Conservation (phyloP, 139 green algal genomes). For the Chlamydomonas sp. region DNA sequence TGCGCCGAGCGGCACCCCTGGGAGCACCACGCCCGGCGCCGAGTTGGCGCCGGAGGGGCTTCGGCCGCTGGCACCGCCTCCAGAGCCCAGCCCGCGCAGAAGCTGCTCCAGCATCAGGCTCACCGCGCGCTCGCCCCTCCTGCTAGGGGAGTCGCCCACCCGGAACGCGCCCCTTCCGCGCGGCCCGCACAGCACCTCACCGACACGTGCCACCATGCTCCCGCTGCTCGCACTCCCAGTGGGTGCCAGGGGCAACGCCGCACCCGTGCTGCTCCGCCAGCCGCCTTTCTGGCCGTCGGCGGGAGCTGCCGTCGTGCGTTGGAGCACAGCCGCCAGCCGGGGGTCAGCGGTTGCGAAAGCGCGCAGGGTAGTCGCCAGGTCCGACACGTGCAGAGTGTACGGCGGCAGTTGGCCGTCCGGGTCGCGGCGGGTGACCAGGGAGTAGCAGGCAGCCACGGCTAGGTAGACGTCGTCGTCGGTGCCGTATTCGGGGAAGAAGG, state of each 20-base stretch:
- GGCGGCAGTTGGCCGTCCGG: not conserved
- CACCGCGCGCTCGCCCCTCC: slow-evolving; percentile 13
- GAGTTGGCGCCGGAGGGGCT: not conserved
- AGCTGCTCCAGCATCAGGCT: slow-evolving; percentile 28
- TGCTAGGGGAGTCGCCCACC: slow-evolving; percentile 16
- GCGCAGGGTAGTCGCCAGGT: slow-evolving; percentile 23
- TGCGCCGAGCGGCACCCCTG: not conserved
- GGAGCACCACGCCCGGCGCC: too few species aligned
- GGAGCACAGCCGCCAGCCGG: slow-evolving; percentile 22
- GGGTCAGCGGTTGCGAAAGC: not conserved
- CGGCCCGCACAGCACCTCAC: slow-evolving; percentile 16
- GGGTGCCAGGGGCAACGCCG: not conserved
- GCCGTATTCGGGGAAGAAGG: slow-evolving; percentile 13
- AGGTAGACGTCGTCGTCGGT: slow-evolving; percentile 38
- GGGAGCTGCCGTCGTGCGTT: not conserved
- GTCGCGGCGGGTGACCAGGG: slow-evolving; percentile 13
- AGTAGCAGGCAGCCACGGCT: slow-evolving; percentile 14
- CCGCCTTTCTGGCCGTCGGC: not conserved
- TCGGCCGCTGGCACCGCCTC: not conserved
- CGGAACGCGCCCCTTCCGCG: not conserved
- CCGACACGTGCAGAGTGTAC: slow-evolving; percentile 23
- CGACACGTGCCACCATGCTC: not conserved
- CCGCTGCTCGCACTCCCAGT: not conserved
- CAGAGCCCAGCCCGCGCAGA: not conserved
- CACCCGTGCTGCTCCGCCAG: not conserved